Percentiles rank a stretch among this genome's conserved stretches.
phyloP scores from a whole-genome alignment of 805 yeast genomes.

The Myxozyma vanderwaltii region DNA sequence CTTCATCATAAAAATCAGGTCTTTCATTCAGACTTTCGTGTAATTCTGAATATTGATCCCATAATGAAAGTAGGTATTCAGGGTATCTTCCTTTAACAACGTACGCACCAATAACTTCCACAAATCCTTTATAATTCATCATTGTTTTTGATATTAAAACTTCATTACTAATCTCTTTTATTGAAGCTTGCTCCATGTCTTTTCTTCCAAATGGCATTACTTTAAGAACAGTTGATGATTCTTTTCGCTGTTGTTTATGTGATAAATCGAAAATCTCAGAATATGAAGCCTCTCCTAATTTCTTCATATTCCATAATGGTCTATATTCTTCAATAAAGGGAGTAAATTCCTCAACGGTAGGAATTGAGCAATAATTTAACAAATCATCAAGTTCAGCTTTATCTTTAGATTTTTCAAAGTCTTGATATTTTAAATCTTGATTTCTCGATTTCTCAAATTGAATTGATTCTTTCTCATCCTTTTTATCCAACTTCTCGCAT shows the following conservation, averaged over 20 bases:
- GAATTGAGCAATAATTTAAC: constrained; percentile 45
- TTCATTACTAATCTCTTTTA: constrained; percentile 52
- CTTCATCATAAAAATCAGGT: constrained; percentile 40
- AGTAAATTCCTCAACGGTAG: constrained; percentile 42
- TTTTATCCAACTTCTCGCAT: not conserved
- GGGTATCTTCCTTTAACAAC: constrained; percentile 55
- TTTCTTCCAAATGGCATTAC: constrained; percentile 55
- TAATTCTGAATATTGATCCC: constrained; percentile 47
- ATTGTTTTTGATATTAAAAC: constrained; percentile 48
- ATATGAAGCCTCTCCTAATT: constrained; percentile 53
- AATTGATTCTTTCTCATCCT: not conserved
- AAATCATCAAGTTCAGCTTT: constrained; percentile 41
- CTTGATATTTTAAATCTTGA: not conserved
- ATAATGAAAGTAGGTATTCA: constrained; percentile 44
- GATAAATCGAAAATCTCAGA: constrained; percentile 49
- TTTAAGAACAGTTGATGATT: constrained; percentile 47
- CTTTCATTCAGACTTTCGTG: constrained; percentile 44
- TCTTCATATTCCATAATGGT: constrained; percentile 40
- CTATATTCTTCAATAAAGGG: constrained; percentile 37
- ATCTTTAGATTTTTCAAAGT: not conserved
- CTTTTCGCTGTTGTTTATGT: constrained; percentile 34
- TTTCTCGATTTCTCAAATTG: not conserved
- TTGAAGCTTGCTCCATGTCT: constrained; percentile 44
- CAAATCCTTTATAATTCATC: constrained; percentile 50
- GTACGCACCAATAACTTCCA: constrained; percentile 47